Evolutionary conservation across 2,329 filamentous ascomycete species (phyloP), one percentile per base, ranked within the genome.

Genomic region (Calonectria montana): DNA sequence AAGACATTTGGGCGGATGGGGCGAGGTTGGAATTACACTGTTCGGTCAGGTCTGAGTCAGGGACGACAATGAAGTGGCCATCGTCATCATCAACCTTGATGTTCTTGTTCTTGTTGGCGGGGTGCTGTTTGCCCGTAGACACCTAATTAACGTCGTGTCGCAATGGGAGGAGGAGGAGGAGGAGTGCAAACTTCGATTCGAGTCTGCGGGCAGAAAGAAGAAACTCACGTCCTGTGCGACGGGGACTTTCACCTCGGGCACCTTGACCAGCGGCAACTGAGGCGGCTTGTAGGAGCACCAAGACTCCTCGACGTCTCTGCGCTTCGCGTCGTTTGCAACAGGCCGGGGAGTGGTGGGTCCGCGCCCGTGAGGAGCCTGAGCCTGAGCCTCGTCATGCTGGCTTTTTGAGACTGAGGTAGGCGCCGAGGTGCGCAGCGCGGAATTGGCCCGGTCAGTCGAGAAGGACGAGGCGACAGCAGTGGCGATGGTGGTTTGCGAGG

Each of bases 31-130:
- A 35, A 59, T 25, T 59, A 98, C 96, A 99, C 90, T 94, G 90
- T 55, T 97, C 92, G 13, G 97, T 98, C 62, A 99, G 87, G 71
- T 94, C 91, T 16, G 94, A 93, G 76, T 98, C 94, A 29, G 96
- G 94, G 2, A 94, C 92, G 23, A 99, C 95, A 77, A 98, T 95
- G 81, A 98, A 99, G 84, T 99, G 97, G 8, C 97, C 97, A 79
- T 99, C 97, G 57, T 98, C 95, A 76, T 98, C 97, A 79, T 99
- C 97, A 53, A 97, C 53, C 35, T 59, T 59, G 21, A 27, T 15
- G 53, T 59, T 59, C 21, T 89, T 23, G 53, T 59, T 59, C 21
- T 89, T 89, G 72, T 86, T 86, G 57, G 86, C 5, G 96, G 96
- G 53, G 39, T 59, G 53, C 53, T 59, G 18, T 23, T 37, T 47